Base-by-base conservation (phyloP, 225 moss, liverwort and hornwort species). In the Physcomitrium patens region DNA sequence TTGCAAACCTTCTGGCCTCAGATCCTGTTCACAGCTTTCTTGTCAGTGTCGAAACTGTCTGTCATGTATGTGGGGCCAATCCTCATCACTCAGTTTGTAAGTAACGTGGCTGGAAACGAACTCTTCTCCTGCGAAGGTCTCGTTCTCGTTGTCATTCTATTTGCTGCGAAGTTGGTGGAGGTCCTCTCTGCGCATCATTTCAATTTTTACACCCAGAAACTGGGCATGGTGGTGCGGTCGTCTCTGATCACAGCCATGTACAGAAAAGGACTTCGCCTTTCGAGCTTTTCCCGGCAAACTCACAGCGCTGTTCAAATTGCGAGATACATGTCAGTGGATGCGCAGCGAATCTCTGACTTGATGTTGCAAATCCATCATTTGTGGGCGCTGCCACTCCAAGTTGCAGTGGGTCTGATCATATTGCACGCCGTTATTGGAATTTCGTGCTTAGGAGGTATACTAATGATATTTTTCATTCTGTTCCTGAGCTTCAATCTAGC, bases 31-130 rank as follows among this genome's bases (percentile, higher is more conserved):
- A 92, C 89, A 23, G 91, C 85, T 12, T 79, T 86, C 49, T 43
- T 89, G 54, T 70, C 85, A 9, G 73, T 86, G 1, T 23, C 75
- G 16, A 89, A 87, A 74, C 72, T 92, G 1, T 87, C 75, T 15
- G 87, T 89, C 12, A 92, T 92, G 91, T 92, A 87, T 53, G 84
- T 92, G 22, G 91, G 91, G 46, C 91, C 91, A 5, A 31, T 92
- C 54, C 84, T 92, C 26, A 92, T 92, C 68, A 44, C 63, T 16
- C 80, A 85, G 20, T 83, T 92, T 75, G 83, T 87, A 57, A 83
- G 76, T 5, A 83, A 74, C 31, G 88, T 86, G 13, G 63, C 70
- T n/a, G 86, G 89, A 67, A 57, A 75, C 53, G 78, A 88, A 57
- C 76, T 82, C 19, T 91, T 86, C 15, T 50, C 73, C 0, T 47